Conservation (phyloP, 1,284 basidiomycete species). For the Ustilago lituana region DNA sequence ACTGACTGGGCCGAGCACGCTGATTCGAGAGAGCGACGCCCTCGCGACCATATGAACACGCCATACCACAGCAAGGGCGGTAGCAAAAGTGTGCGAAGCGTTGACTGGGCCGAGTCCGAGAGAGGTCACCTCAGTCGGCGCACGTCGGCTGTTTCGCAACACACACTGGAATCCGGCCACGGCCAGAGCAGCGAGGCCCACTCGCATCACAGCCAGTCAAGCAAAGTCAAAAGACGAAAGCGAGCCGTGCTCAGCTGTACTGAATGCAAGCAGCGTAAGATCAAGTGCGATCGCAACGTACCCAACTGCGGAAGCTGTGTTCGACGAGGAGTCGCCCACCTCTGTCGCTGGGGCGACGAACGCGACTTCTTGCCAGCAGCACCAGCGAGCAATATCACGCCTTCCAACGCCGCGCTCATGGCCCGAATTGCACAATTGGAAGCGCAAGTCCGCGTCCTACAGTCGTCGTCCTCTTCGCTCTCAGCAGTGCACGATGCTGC, state of each 20-base stretch:
- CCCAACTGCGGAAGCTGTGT: constrained; percentile 53
- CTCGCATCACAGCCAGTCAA: constrained; percentile 12
- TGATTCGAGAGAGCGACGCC: constrained; percentile 16
- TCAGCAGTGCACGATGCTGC: constrained; percentile 13
- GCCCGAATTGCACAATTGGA: constrained; percentile 50
- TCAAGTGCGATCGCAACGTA: constrained; percentile 58
- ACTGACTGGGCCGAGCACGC: constrained; percentile 20
- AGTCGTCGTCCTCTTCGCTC: constrained; percentile 25
- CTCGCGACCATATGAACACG: constrained; percentile 9
- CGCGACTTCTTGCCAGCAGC: constrained; percentile 41
- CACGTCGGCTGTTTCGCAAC: constrained; percentile 27
- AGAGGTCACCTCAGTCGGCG: constrained; percentile 21
- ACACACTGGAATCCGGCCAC: constrained; percentile 13
- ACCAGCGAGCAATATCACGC: constrained; percentile 35
- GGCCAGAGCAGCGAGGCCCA: constrained; percentile 16
- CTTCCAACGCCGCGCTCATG: constrained; percentile 50
- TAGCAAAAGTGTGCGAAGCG: neutral
- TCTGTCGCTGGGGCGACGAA: constrained; percentile 57
- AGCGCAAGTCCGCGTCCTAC: constrained; percentile 44
- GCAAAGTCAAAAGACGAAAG: constrained; percentile 48
- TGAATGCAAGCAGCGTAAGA: constrained; percentile 56
- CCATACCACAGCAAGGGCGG: constrained; percentile 5
- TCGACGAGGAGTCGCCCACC: constrained; percentile 49
- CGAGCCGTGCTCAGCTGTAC: constrained; percentile 51
- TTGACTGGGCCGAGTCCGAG: constrained; percentile 29